phyloP scores from a whole-genome alignment of 768 basidiomycete genomes.

The Lactarius indigo region DNA sequence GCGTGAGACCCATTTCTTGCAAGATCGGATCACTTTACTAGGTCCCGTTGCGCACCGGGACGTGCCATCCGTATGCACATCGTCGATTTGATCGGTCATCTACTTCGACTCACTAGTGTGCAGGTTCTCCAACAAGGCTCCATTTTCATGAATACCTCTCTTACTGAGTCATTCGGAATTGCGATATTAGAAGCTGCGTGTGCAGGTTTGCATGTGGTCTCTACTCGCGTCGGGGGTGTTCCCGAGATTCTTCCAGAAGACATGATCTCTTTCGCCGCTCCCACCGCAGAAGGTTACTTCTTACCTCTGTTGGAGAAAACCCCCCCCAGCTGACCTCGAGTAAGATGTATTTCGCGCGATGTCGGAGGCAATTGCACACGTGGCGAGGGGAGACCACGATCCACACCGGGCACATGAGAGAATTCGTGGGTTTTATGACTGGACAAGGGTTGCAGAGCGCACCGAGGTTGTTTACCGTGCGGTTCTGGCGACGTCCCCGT shows the following conservation, averaged over 20 bases:
- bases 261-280: constrained; percentile 93
- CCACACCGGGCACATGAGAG: constrained; percentile 72
- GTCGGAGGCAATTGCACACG: constrained; percentile 70
- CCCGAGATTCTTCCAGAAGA: constrained; percentile 92
- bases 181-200: constrained; percentile 97
- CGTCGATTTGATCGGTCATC: not conserved
- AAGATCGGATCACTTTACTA: constrained; percentile 88
- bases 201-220: constrained; percentile 90
- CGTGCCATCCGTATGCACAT: constrained; percentile 55
- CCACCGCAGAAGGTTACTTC: constrained; percentile 83
- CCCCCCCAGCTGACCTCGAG: not conserved
- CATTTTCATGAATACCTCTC: constrained; percentile 92
- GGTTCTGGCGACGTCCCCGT: constrained; percentile 57
- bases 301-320: not conserved
- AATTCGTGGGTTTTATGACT: constrained; percentile 81
- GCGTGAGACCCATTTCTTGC: constrained; percentile 84
- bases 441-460: constrained; percentile 72
- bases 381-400: constrained; percentile 66
- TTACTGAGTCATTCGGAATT: constrained; percentile 96
- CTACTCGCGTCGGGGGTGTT: constrained; percentile 91
- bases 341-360: constrained; percentile 84
- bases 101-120: not conserved
- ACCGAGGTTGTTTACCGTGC: constrained; percentile 81
- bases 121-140: constrained; percentile 84
- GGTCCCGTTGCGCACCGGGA: constrained; percentile 78